phyloP scores from a whole-genome alignment of 306 rosid genomes.

The Psophocarpus tetragonolobus region DNA sequence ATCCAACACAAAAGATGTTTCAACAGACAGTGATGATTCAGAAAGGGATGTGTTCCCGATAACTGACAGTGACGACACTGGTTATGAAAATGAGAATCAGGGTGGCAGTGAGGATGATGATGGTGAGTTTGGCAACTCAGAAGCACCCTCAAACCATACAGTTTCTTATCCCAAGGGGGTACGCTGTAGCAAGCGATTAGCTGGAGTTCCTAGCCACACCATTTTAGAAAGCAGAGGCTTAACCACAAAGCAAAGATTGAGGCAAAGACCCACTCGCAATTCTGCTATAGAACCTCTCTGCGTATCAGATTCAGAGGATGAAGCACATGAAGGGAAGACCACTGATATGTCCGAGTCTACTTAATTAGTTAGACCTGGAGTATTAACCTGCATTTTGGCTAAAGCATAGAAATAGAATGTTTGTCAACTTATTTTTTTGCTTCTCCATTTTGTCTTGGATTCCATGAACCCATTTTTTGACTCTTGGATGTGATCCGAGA shows the following conservation, averaged over 20 bases:
- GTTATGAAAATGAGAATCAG: slow-evolving; percentile 33
- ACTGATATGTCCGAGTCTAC: slow-evolving; percentile 17
- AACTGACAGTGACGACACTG: slow-evolving; percentile 42
- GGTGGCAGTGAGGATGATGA: slow-evolving; percentile 31
- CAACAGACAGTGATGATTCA: slow-evolving; percentile 46
- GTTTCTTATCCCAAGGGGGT: slow-evolving; percentile 38
- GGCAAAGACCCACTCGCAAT: slow-evolving; percentile 85
- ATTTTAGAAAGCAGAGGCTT: slow-evolving; percentile 50
- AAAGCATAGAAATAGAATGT: slow-evolving; percentile 11
- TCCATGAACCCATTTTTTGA: background rate
- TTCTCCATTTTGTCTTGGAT: slow-evolving; percentile 3
- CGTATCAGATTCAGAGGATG: slow-evolving; percentile 64
- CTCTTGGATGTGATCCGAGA: background rate
- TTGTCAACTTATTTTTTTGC: slow-evolving; percentile 3
- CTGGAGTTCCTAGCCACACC: slow-evolving; percentile 46
- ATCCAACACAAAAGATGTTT: slow-evolving; percentile 31
- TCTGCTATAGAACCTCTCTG: slow-evolving; percentile 56
- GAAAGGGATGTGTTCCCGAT: slow-evolving; percentile 23
- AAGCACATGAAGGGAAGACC: slow-evolving; percentile 11
- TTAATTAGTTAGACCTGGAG: slow-evolving; percentile 3
- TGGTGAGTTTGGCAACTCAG: slow-evolving; percentile 34
- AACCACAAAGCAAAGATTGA: slow-evolving; percentile 59
- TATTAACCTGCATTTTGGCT: slow-evolving; percentile 4
- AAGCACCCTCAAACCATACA: slow-evolving; percentile 38
- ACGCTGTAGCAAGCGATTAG: slow-evolving; percentile 50